These are phyloP conservation scores for Penicillium sp. DNA, from an alignment of 2,329 filamentous ascomycete genomes.

Conservation along the genomic window DNA sequence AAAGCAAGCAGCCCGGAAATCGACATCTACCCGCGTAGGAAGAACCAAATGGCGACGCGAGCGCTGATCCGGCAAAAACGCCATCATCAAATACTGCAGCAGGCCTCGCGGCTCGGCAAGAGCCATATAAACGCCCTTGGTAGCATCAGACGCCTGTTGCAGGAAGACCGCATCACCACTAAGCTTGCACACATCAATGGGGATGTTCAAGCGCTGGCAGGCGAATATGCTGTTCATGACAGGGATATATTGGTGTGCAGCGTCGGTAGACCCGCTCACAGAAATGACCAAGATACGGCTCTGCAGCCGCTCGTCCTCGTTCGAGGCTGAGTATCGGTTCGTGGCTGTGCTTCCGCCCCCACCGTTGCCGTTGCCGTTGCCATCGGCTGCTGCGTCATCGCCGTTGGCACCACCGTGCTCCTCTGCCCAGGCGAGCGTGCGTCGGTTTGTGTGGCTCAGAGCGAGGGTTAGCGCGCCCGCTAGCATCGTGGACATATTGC, in stretches of 20 bases:
- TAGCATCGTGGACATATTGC: conserved; percentile 75
- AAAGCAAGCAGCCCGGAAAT: conserved; percentile 98
- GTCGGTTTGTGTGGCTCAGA: conserved; percentile 85
- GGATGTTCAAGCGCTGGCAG: conserved; percentile 80
- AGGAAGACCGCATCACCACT: conserved; percentile 85
- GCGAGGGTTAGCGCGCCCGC: conserved; percentile 88
- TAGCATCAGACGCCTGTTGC: conserved; percentile 81
- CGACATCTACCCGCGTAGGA: conserved; percentile 80
- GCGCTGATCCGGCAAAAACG: conserved; percentile 72
- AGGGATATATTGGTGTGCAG: conserved; percentile 88
- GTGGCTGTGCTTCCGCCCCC: conserved; percentile 30
- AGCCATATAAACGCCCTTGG: conserved; percentile 67
- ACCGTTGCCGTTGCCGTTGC: conserved; percentile 36
- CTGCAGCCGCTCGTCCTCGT: conserved; percentile 53
- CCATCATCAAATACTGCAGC: conserved; percentile 92
- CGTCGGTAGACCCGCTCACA: conserved; percentile 83
- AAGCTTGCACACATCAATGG: conserved; percentile 87
- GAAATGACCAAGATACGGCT: conserved; percentile 86
- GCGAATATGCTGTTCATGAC: conserved; percentile 99
- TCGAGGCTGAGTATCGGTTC: conserved; percentile 23
- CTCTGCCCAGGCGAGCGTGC: conserved; percentile 62
- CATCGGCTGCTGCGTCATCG: conserved; percentile 38
- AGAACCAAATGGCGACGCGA: conserved; percentile 66
- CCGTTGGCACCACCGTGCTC: conserved; percentile 49
- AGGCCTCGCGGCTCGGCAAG: conserved; percentile 66